These are phyloP conservation scores for Cladosporium sp. DNA, from an alignment of 2,329 filamentous ascomycete species.

Conservation along the genomic window DNA sequence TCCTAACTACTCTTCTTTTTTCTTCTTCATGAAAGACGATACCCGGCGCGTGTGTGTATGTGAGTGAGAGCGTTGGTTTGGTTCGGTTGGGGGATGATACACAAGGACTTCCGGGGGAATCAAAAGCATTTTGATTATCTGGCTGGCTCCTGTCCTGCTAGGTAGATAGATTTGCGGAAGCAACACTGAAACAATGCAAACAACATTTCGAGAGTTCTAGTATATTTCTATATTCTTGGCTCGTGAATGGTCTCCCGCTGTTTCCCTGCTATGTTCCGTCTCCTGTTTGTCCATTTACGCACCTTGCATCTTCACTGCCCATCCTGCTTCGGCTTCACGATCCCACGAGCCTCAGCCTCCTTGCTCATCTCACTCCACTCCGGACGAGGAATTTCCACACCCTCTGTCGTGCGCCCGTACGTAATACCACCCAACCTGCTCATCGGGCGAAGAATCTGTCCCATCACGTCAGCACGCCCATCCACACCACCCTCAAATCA, in stretches of 20 bases:
- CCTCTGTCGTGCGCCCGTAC: conserved; percentile 66
- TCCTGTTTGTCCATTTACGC: not conserved
- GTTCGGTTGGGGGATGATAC: not conserved
- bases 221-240: not conserved
- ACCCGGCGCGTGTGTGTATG: conserved; percentile 3
- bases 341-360: conserved; percentile 48
- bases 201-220: not conserved
- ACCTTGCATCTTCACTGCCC: conserved; percentile 29
- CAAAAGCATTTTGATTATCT: no score
- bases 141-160: no score
- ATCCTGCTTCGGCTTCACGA: conserved; percentile 45
- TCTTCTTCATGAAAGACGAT: conserved; percentile 10
- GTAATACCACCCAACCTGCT: conserved; percentile 78
- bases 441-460: conserved; percentile 64
- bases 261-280: not conserved
- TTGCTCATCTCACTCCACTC: conserved; percentile 43
- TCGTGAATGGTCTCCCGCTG: no score
- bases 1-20: not conserved
- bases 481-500: no score
- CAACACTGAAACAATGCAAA: not conserved
- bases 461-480: conserved; percentile 12
- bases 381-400: conserved; percentile 62
- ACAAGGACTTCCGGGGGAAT: not conserved
- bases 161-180: no score
- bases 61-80: not conserved